These are phyloP conservation scores for Aegilops bicornis DNA, from an alignment of 176 grass and related monocot species.

Conservation along the genomic window DNA sequence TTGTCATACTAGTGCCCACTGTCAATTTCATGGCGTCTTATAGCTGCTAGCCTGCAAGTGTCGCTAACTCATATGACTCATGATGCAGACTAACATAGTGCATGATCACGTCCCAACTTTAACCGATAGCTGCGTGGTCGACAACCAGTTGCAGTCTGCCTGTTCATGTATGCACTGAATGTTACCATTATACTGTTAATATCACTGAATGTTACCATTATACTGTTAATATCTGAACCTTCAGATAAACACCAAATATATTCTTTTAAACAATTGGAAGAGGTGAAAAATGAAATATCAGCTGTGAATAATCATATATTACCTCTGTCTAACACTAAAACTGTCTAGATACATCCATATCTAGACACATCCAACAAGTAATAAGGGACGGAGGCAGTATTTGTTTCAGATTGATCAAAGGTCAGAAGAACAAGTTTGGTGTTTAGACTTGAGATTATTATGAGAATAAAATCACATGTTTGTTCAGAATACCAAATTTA, in stretches of 20 bases:
- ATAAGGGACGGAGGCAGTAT: background rate
- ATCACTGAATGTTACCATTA: background rate
- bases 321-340: no score
- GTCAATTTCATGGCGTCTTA: conserved; percentile 36
- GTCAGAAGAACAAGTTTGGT: background rate
- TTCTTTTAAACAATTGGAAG: background rate
- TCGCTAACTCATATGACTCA: conserved; percentile 15
- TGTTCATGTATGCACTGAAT: conserved; percentile 17
- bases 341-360: no score
- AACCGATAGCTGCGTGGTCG: background rate
- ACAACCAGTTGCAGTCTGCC: background rate
- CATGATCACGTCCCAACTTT: background rate
- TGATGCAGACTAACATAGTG: conserved; percentile 8
- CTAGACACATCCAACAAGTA: background rate
- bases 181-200: background rate
- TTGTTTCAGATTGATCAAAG: background rate
- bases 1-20: conserved; percentile 1
- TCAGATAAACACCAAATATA: background rate
- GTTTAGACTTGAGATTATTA: background rate
- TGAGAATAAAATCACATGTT: conserved; percentile 13
- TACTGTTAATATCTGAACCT: background rate
- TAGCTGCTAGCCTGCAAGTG: background rate
- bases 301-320: background rate
- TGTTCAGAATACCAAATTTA: conserved; percentile 5
- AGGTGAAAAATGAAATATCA: background rate